Percentiles rank a stretch among this genome's conserved stretches.
These are phyloP conservation scores for Hippophae rhamnoides DNA, from an alignment of 306 rosid genomes.

Conservation along the genomic window DNA sequence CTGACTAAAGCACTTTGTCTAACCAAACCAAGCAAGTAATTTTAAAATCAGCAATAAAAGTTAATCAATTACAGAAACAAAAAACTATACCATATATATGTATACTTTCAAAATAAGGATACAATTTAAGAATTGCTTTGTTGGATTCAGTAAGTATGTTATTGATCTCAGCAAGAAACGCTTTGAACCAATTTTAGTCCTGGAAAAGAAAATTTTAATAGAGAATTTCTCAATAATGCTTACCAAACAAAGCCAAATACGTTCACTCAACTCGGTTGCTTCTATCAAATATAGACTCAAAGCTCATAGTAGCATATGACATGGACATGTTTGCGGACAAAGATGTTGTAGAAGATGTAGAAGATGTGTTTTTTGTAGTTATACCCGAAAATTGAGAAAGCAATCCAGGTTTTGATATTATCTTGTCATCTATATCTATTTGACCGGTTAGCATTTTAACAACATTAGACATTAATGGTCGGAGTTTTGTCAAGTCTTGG, in stretches of 20 bases:
- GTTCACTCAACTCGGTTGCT: constrained; percentile 19
- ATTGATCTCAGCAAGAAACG: too few species aligned
- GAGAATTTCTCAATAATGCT: not conserved
- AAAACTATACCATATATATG: too few species aligned
- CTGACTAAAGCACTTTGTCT: too few species aligned
- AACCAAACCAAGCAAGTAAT: too few species aligned
- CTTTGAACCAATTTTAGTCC: too few species aligned
- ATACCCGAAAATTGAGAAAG: constrained; percentile 42
- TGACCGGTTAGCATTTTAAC: constrained; percentile 58
- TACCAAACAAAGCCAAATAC: constrained; percentile 1
- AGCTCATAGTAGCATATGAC: constrained; percentile 60
- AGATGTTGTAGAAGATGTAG: constrained; percentile 14
- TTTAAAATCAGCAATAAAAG: too few species aligned
- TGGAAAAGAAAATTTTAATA: too few species aligned
- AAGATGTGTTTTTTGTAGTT: constrained; percentile 24
- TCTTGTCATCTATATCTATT: constrained; percentile 29
- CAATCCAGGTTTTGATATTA: constrained; percentile 55
- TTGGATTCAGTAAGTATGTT: too few species aligned
- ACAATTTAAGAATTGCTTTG: too few species aligned
- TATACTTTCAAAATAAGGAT: too few species aligned
- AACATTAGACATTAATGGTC: constrained; percentile 65
- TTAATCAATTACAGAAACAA: too few species aligned
- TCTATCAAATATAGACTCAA: constrained; percentile 58
- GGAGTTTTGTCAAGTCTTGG: constrained; percentile 62
- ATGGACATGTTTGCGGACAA: constrained; percentile 19